Base-by-base conservation (phyloP, 805 yeast genomes). In the Cyberlindnera samutprakarnensis region DNA sequence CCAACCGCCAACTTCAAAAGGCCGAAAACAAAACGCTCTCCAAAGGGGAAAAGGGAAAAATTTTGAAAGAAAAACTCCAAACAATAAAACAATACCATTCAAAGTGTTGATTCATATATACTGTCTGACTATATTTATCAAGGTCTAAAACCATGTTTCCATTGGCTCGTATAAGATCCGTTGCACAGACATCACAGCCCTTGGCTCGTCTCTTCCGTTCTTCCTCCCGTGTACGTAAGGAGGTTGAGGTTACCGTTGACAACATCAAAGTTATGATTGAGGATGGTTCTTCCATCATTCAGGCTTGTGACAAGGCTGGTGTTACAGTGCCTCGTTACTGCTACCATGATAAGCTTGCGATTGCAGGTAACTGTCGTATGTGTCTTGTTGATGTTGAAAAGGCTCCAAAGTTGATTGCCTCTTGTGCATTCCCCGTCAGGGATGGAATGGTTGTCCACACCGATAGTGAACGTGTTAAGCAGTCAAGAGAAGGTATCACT, bases 341-440 rank as follows among this genome's bases (percentile, higher is more conserved):
- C 62, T 85, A 81, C 68, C 95, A 85, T 61, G 95, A 85, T 52
- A 83, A 84, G 59, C 70, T 85, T 44, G 88, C 94, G 22, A 73
- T 84, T 53, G 95, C 95, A 10, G 95, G 95, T 54, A 85, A 84
- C 64, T 84, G 95, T 60, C 78, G 95, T 60, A 84, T 84, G 95
- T 84, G 95, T 56, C 71, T 84, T 19, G 95, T 84, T 29, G 95
- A 84, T 51, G 81, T 85, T 35, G 94, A 85, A 61, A 75, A 81
- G 55, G 85, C 90, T 49, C 94, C 94, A 35, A 84, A 84, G 59
- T 75, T 87, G 53, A 83, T 84, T 43, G 94, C 95, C 3, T 80
- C 94, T 10, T 84, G 95, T 66, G 87, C 94, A 29, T 79, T 80
- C 77, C 95, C 95, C 20, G 95, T 81, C n/a, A 81, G 77, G 52